phyloP scores from a whole-genome alignment of 805 yeast species.

The Yarrowia phangngaensis region DNA sequence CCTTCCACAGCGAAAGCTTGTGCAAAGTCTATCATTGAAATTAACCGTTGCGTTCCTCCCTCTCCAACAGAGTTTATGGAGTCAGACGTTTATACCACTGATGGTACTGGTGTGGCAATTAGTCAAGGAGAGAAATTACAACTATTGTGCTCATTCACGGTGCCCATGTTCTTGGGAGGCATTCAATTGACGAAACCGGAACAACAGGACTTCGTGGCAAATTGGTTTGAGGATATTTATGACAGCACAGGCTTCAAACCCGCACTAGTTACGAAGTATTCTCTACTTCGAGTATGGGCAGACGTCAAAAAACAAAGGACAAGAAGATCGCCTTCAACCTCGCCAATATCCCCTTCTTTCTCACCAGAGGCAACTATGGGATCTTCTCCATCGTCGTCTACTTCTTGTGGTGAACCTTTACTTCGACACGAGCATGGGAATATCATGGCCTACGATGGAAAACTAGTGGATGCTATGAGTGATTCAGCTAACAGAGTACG shows the following conservation, averaged over 20 bases:
- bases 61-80: constrained; percentile 8
- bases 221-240: constrained; percentile 8
- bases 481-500: constrained; percentile 11
- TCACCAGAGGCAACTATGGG: not conserved
- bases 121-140: constrained; percentile 16
- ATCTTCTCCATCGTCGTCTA: constrained; percentile 8
- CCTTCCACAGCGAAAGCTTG: constrained; percentile 18
- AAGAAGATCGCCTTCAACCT: not conserved
- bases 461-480: constrained; percentile 1
- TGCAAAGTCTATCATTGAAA: constrained; percentile 6
- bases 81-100: constrained; percentile 6
- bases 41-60: constrained; percentile 1
- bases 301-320: constrained; percentile 8
- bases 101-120: not conserved
- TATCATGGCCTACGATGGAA: constrained; percentile 6
- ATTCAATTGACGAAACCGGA: constrained; percentile 10
- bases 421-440: not conserved
- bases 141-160: constrained; percentile 17
- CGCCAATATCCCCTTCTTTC: not conserved
- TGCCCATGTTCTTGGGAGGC: constrained; percentile 1
- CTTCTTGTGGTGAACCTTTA: constrained; percentile 4
- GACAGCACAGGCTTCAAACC: constrained; percentile 13
- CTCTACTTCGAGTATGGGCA: constrained; percentile 14
- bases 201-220: constrained; percentile 9
- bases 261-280: constrained; percentile 10